Evolutionary conservation across 768 basidiomycete genomes (phyloP).

Genomic region (Lentinula detonsa): DNA sequence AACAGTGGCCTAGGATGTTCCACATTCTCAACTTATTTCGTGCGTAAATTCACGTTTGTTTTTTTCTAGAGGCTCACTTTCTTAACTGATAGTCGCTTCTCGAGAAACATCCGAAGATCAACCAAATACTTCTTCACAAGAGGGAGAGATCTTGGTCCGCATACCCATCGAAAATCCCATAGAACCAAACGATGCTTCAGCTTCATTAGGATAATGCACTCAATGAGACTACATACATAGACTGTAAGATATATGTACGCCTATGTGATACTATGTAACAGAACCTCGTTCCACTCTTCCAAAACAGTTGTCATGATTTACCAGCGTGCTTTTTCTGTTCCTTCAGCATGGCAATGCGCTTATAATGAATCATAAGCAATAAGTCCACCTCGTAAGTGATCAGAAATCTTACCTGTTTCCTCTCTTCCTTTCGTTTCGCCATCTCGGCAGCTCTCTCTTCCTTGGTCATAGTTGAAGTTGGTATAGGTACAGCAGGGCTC

Average conservation of each 20-base stretch:
- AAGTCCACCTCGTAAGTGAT: not conserved
- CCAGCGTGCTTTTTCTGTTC: constrained; percentile 64
- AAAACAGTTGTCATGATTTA: constrained; percentile 6
- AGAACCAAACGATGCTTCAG: constrained; percentile 24
- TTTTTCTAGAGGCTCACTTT: not conserved
- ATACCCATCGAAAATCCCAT: constrained; percentile 61
- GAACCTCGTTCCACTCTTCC: not conserved
- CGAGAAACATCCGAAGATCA: constrained; percentile 30
- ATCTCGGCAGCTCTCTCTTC: constrained; percentile 95
- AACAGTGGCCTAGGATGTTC: constrained; percentile 83
- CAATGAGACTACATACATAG: not conserved
- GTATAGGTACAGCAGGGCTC: constrained; percentile 14
- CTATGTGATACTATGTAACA: not conserved
- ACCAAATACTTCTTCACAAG: constrained; percentile 7
- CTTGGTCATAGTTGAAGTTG: constrained; percentile 56
- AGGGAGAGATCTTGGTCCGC: constrained; percentile 66
- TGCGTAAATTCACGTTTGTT: constrained; percentile 27
- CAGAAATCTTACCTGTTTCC: constrained; percentile 58
- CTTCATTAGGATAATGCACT: constrained; percentile 9
- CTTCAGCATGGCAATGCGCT: constrained; percentile 78
- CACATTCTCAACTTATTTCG: constrained; percentile 64
- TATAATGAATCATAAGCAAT: not conserved
- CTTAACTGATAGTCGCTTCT: constrained; percentile 38
- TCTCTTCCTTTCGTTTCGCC: constrained; percentile 85
- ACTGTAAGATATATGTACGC: not conserved